Evolutionary conservation across 345 rosid species (phyloP).

Genomic region (Brassica rapa): DNA sequence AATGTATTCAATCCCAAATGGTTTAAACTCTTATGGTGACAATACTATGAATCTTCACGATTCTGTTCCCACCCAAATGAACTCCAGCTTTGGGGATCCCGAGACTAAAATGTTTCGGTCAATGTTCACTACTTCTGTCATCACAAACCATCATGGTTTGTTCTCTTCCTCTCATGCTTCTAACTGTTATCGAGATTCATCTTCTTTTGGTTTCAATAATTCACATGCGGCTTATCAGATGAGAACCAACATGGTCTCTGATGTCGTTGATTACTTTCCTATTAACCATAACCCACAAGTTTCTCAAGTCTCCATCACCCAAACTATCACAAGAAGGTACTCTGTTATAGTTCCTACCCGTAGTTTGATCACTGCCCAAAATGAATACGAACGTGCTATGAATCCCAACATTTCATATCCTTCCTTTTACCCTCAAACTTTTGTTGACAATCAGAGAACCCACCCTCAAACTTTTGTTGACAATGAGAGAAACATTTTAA

Average conservation of each 20-base stretch:
- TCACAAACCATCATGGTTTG: constrained; percentile 26
- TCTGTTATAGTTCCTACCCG: constrained; percentile 23
- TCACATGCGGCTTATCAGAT: constrained; percentile 13
- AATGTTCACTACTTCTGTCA: constrained; percentile 6
- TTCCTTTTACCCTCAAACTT: constrained; percentile 10
- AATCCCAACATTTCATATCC: constrained; percentile 13
- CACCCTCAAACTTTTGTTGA: constrained; percentile 5
- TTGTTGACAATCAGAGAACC: neutral
- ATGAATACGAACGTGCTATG: neutral
- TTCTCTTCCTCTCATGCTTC: constrained; percentile 20
- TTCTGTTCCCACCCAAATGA: neutral
- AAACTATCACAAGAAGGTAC: constrained; percentile 24
- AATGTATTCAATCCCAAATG: constrained; percentile 28
- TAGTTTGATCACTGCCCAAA: constrained; percentile 1
- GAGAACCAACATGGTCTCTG: constrained; percentile 18
- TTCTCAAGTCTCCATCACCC: constrained; percentile 23
- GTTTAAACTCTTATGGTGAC: neutral
- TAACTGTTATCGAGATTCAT: neutral
- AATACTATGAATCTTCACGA: neutral
- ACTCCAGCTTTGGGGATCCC: constrained; percentile 7
- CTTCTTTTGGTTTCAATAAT: constrained; percentile 21
- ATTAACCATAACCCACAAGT: constrained; percentile 10
- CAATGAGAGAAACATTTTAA: constrained; percentile 2
- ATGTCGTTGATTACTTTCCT: constrained; percentile 14
- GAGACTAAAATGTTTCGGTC: constrained; percentile 11